Evolutionary conservation across 768 basidiomycete genomes (phyloP).

Genomic region (Lyophyllum semitale): DNA sequence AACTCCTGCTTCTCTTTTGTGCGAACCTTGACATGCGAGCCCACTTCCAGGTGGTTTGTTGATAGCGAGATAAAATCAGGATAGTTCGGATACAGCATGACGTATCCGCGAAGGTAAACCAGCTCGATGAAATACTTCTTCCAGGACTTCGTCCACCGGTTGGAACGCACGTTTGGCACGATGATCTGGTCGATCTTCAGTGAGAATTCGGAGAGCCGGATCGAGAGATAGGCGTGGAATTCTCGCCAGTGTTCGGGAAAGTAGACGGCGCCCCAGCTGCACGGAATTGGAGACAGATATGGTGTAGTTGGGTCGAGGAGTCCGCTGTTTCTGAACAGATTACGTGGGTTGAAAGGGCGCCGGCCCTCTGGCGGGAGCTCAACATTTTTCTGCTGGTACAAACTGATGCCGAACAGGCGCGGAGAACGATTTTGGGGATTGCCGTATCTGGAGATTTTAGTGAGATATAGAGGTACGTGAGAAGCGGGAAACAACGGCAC

Average conservation of each 20-base stretch:
- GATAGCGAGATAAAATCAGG: constrained; percentile 71
- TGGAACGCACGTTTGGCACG: constrained; percentile 79
- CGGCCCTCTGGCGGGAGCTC: constrained; percentile 74
- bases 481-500: constrained; percentile 31
- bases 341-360: constrained; percentile 64
- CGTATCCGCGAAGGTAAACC: constrained; percentile 77
- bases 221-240: constrained; percentile 75
- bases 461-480: not conserved
- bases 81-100: constrained; percentile 91
- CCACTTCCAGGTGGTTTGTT: constrained; percentile 88
- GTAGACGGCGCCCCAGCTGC: constrained; percentile 91
- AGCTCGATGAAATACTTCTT: constrained; percentile 91
- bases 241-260: constrained; percentile 89
- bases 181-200: constrained; percentile 45
- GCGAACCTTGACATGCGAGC: constrained; percentile 71
- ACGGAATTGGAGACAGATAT: constrained; percentile 85
- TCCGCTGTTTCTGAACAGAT: constrained; percentile 47
- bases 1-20: constrained; percentile 59
- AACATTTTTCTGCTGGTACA: constrained; percentile 84
- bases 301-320: constrained; percentile 55
- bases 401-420: constrained; percentile 74
- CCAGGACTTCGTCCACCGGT: constrained; percentile 82
- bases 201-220: constrained; percentile 61
- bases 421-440: constrained; percentile 35
- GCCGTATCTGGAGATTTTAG: constrained; percentile 56